Conservation (phyloP, 768 basidiomycete genomes). For the Heimioporus sp. region DNA sequence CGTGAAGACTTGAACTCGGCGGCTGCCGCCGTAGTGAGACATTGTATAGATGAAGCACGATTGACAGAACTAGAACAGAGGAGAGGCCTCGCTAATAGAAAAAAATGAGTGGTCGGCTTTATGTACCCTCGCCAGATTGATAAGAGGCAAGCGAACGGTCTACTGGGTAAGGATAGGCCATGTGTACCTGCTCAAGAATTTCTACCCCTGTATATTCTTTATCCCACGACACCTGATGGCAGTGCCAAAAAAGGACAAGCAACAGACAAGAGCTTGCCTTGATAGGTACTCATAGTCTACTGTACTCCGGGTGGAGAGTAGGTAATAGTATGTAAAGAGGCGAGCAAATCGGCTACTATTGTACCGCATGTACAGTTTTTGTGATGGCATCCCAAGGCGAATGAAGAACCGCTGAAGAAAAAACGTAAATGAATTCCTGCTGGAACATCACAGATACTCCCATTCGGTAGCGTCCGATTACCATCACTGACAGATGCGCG, state of each 20-base stretch:
- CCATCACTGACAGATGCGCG: conserved; percentile 61
- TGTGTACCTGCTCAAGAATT: neutral
- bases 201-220: neutral
- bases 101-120: neutral
- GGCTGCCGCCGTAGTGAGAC: conserved; percentile 19
- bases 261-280: conserved; percentile 10
- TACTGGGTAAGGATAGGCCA: neutral
- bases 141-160: conserved; percentile 19
- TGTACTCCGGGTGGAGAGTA: neutral
- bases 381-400: neutral
- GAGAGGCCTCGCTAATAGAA: neutral
- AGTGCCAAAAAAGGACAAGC: conserved; percentile 23
- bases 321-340: conserved; percentile 10
- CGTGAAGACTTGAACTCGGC: conserved; percentile 27
- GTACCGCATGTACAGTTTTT: neutral
- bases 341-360: neutral
- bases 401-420: neutral
- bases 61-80: neutral
- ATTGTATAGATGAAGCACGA: conserved; percentile 12
- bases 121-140: conserved; percentile 20
- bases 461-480: conserved; percentile 72
- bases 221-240: neutral
- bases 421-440: conserved; percentile 7
- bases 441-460: conserved; percentile 2
- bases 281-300: neutral